These are phyloP conservation scores for Penstemon eatonii DNA, from an alignment of 257 asterid genomes.

Conservation along the genomic window DNA sequence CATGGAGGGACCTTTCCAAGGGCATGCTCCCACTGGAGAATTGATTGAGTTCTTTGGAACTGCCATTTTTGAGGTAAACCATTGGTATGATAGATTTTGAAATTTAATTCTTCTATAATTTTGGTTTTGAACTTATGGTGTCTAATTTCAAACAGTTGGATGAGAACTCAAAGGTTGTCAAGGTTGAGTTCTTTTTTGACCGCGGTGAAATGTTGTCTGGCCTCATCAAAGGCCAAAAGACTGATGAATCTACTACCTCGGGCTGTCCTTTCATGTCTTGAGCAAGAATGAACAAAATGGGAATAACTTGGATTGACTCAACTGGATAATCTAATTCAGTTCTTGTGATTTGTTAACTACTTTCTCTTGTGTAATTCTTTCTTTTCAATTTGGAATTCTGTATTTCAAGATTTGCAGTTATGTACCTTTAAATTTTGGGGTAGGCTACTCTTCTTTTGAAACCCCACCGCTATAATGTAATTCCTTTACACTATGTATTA, in stretches of 20 bases:
- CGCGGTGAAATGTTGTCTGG: slow-evolving; percentile 55
- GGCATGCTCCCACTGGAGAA: slow-evolving; percentile 62
- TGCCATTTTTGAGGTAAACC: slow-evolving; percentile 49
- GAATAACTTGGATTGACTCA: too few relatives aligned
- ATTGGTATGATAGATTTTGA: not conserved
- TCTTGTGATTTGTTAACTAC: too few relatives aligned
- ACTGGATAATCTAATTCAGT: too few relatives aligned
- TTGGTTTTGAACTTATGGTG: not conserved
- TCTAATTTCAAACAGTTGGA: slow-evolving; percentile 33
- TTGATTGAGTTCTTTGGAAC: slow-evolving; percentile 53
- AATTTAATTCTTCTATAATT: not conserved
- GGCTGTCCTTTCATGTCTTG: slow-evolving; percentile 54
- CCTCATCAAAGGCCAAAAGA: slow-evolving; percentile 36
- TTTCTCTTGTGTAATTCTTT: too few relatives aligned
- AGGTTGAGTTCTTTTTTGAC: slow-evolving; percentile 52
- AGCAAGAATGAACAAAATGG: not conserved
- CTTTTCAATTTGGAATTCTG: too few relatives aligned
- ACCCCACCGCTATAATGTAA: too few relatives aligned
- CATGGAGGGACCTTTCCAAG: slow-evolving; percentile 68
- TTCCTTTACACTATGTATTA: too few relatives aligned
- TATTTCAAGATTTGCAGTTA: too few relatives aligned
- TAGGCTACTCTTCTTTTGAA: too few relatives aligned
- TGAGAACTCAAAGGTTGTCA: slow-evolving; percentile 44
- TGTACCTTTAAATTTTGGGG: too few relatives aligned
- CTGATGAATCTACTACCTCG: slow-evolving; percentile 23